Conservation (phyloP, 345 rosid species). For the Gossypium bickii region DNA sequence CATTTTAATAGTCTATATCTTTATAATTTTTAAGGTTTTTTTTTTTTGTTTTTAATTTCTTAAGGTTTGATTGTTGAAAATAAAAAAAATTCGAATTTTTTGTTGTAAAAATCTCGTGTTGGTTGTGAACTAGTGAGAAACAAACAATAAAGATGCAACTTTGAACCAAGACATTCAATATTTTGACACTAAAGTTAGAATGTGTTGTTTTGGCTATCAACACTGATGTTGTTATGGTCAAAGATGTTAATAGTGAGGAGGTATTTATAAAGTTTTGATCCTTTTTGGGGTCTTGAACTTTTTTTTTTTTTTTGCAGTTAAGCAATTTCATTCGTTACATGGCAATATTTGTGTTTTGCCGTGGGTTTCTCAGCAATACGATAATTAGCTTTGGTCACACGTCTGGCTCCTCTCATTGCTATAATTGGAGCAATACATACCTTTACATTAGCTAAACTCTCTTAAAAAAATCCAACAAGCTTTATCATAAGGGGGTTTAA, state of each 20-base stretch:
- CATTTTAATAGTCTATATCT: too few species aligned
- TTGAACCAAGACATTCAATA: slow-evolving; percentile 86
- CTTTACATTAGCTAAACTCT: slow-evolving; percentile 40
- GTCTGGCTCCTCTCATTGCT: slow-evolving; percentile 89
- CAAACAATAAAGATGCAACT: slow-evolving; percentile 91
- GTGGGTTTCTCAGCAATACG: slow-evolving; percentile 97
- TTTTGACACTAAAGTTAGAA: slow-evolving; percentile 88
- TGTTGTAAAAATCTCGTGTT: slow-evolving; percentile 83
- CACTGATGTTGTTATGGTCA: slow-evolving; percentile 91
- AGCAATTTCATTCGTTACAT: slow-evolving; percentile 93
- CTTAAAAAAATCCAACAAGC: slow-evolving; percentile 75
- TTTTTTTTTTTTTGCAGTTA: slow-evolving; percentile 42
- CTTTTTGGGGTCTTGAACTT: not conserved
- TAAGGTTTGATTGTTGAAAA: not conserved
- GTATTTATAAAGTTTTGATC: slow-evolving; percentile 24
- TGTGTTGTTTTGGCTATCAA: slow-evolving; percentile 81
- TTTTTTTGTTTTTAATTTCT: too few species aligned
- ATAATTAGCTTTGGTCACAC: slow-evolving; percentile 87
- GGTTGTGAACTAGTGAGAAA: slow-evolving; percentile 99
- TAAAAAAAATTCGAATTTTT: not conserved
- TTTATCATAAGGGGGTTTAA: slow-evolving; percentile 71
- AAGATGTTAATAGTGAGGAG: slow-evolving; percentile 98
- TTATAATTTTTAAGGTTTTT: too few species aligned
- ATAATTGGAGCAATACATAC: slow-evolving; percentile 57
- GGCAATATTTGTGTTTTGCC: slow-evolving; percentile 61